Evolutionary conservation across 768 basidiomycete genomes (phyloP), one percentile per base, ranked within the genome.

Genomic region (Russula sp.): DNA sequence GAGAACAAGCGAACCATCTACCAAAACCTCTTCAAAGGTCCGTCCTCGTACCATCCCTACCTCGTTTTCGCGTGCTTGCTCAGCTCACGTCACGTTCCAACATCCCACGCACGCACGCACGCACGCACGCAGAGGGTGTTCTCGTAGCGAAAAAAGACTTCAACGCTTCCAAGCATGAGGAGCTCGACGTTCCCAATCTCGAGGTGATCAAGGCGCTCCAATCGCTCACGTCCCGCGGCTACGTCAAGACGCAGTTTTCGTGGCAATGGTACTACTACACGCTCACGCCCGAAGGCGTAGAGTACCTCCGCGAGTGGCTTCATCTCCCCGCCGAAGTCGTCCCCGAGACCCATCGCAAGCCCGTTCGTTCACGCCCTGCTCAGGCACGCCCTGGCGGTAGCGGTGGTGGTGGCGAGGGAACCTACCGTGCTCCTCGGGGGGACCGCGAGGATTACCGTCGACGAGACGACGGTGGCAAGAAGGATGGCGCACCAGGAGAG

Each of bases 211-310:
- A 86, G 79, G 83, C 82, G 61, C 81, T 83, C 78, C 83, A 84
- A 74, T 81, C 80, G 67, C 76, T 86, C 56, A 86, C 83, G 67
- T 85, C 83, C 59, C 79, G 76, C 70, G 95, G 96, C 59, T 86
- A 80, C 75, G 93, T 98, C 79, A 98, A 98, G 85, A 99, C 97
- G 69, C 96, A 93, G 74, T 98, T 98, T 83, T 93, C 90, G 52
- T 99, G 97, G 97, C 94, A 98, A 73, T 97, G 86, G 83, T 99
- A 97, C 79, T 99, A 98, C 80, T 99, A 98, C 79, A 83, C 85
- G 71, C 82, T 99, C 72, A 99, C 95, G 69, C 87, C 93, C 56
- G 97, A 98, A 76, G 97, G 97, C 71, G 87, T 98, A 66, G 93
- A 96, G 69, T 96, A 90, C 79, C 89, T 98, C 75, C 88, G 96